Base-by-base conservation (phyloP, 768 basidiomycete genomes). In the Mycena metata region DNA sequence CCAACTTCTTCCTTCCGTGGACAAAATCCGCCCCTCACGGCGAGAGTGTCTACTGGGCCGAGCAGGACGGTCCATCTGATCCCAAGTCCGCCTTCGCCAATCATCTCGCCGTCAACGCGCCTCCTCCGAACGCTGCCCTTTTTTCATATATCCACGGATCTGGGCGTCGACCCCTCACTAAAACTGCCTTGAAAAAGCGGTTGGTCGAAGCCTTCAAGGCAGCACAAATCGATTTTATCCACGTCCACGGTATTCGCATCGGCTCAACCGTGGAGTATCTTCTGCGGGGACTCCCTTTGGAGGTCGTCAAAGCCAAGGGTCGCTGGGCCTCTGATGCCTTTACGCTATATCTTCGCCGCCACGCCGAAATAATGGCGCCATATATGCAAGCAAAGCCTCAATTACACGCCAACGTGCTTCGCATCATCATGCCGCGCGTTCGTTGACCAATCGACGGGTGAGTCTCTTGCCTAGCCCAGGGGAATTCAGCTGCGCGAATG, bases 301-400 rank as follows among this genome's bases (percentile, higher is more conserved):
- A 78, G 5, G 52, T 74, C 0, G 64, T 79, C 24, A 78, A 76
- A n/a, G 69, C 71, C 0, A 76, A 74, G 51, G 77, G 76, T 0
- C 69, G 72, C 0, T 78, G 77, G 76, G 67, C 67, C 0, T 68
- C 76, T 2, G 74, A 79, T 7, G 45, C 75, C 0, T 79, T 79
- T 50, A 52, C 58, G 0, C 0, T 63, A 0, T 79, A 79, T 54
- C 69, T 78, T 0, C 33, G 70, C 0, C 23, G 69, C 1, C 75
- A 78, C 15, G 67, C 75, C 1, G 19, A 66, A 26, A 67, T 77
- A 6, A 60, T 77, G n/a, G 72, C 75, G 0, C 73, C 62, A 2
- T 76, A 70, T 43, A 72, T 76, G 2, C 74, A 75, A 52, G 71
- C 66, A 4, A 21, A 35, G 3, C 62, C 62, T 5, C 50, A 62